These are phyloP conservation scores for Phialemoniopsis sp. DNA, from an alignment of 2,329 filamentous ascomycete species.

Conservation along the genomic window DNA sequence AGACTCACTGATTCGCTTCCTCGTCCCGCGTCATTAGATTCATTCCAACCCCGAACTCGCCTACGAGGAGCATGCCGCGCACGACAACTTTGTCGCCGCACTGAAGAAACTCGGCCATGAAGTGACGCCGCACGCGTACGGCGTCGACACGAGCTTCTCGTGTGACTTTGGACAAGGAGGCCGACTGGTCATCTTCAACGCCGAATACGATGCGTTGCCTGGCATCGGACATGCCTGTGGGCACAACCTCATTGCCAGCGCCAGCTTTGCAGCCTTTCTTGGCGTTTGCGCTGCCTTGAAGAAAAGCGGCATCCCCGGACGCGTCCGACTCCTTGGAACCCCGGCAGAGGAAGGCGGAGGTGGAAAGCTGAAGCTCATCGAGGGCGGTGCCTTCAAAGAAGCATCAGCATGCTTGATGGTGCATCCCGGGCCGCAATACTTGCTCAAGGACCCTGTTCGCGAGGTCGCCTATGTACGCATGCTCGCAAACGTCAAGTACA, in stretches of 20 bases:
- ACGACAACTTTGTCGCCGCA: conserved; percentile 39
- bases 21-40: conserved; percentile 11
- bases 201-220: conserved; percentile 22
- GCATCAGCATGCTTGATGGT: conserved; percentile 33
- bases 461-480: conserved; percentile 11
- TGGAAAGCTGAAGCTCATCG: conserved; percentile 38
- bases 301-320: conserved; percentile 14
- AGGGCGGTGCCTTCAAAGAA: conserved; percentile 33
- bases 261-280: conserved; percentile 28
- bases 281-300: conserved; percentile 18
- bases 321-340: conserved; percentile 29
- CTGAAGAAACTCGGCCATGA: conserved; percentile 36
- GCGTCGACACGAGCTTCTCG: conserved; percentile 45
- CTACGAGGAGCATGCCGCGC: conserved; percentile 45
- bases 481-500: conserved; percentile 15
- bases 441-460: background rate
- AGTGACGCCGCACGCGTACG: conserved; percentile 44
- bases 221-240: conserved; percentile 35
- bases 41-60: conserved; percentile 42
- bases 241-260: conserved; percentile 36
- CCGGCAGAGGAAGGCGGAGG: conserved; percentile 37
- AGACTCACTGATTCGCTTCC: too few relatives aligned
- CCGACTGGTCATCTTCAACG: conserved; percentile 13
- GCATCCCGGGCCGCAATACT: conserved; percentile 20
- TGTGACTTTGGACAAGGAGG: conserved; percentile 15